These are phyloP conservation scores for Ostreobium quekettii DNA, from an alignment of 139 green algal genomes.

Conservation along the genomic window DNA sequence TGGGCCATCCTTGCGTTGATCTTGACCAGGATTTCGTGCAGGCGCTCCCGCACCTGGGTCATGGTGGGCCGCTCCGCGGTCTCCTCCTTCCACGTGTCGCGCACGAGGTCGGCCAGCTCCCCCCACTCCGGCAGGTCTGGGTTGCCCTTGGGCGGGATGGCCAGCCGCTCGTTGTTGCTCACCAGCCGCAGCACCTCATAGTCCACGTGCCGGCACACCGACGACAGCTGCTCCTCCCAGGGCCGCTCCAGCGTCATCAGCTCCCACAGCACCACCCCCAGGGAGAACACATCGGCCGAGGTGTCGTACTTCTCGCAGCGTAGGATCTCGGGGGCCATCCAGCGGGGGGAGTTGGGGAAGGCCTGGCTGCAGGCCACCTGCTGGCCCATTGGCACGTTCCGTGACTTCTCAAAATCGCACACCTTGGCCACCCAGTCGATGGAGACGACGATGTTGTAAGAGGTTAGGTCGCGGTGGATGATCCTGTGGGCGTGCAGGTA, in stretches of 20 bases:
- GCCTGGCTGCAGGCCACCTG: background rate
- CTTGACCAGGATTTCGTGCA: too few species aligned
- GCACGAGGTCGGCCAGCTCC: too few species aligned
- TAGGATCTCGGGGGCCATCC: conserved; percentile 8
- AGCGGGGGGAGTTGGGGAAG: conserved; percentile 2
- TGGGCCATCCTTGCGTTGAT: too few species aligned
- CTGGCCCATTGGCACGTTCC: background rate
- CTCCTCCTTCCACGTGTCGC: too few species aligned
- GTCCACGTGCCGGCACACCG: too few species aligned
- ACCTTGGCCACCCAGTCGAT: background rate
- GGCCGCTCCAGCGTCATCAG: conserved; percentile 8
- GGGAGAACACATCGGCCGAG: conserved; percentile 17
- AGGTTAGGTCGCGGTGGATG: conserved; percentile 15
- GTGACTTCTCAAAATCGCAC: conserved; percentile 12
- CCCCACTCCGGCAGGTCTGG: too few species aligned
- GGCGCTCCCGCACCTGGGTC: too few species aligned
- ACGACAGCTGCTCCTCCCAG: background rate
- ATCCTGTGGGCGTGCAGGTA: conserved; percentile 6
- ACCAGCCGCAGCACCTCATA: too few species aligned
- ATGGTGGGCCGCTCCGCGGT: too few species aligned
- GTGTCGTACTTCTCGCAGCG: background rate
- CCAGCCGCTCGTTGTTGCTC: too few species aligned
- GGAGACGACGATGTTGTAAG: conserved; percentile 14
- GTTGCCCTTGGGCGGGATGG: too few species aligned
- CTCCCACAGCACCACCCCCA: conserved; percentile 13